Base-by-base conservation (phyloP, 1,284 basidiomycete genomes). In the Chalciporus sp. region DNA sequence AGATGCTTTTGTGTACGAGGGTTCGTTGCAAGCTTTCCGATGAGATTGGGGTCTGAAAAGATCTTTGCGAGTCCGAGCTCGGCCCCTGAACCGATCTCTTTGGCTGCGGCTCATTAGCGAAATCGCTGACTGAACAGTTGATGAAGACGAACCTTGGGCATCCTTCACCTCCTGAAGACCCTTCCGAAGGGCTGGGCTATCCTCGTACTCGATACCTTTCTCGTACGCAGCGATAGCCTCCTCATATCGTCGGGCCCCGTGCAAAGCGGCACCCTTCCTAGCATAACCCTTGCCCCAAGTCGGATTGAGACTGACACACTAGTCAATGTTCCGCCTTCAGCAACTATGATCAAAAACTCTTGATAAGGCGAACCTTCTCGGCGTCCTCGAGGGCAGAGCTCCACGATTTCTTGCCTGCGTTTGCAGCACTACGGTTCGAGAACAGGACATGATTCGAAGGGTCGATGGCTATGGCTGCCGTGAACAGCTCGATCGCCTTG, bases 221-320 rank as follows among this genome's bases (percentile, higher is more conserved):
- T 96, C 82, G 72, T 93, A 95, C 7, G 87, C 84, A 28, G 79
- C 79, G 59, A 97, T 89, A 7, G 94, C 94, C 16, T 95, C 93
- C 55, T 88, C 88, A 68, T 84, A 95, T 70, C 80, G 78, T 55
- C 81, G 80, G 37, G 85, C 78, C 33, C 95, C 95, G 67, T 98
- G 95, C 44, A 98, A 76, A n/a, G 95, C 95, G 35, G 94, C 94
- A 51, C 95, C 95, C 69, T 96, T 96, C 53, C 95, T 85, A 17
- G 89, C 89, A 74, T 90, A 95, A 3, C 95, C 95, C 72, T 98
- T 98, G 41, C 89, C 80, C 88, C 95, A 98, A 4, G 82, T 76
- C 4, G 93, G 85, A 65, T 91, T 92, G 58, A 90, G 76, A 67
- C 84, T 82, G 69, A 97, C 83, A 57, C 86, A 89, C 86, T 90